A percentile compares a stretch with the other conserved stretches of the same genome.
phyloP scores from a whole-genome alignment of 495 filamentous ascomycete genomes.

The Apiosordaria backusii region DNA sequence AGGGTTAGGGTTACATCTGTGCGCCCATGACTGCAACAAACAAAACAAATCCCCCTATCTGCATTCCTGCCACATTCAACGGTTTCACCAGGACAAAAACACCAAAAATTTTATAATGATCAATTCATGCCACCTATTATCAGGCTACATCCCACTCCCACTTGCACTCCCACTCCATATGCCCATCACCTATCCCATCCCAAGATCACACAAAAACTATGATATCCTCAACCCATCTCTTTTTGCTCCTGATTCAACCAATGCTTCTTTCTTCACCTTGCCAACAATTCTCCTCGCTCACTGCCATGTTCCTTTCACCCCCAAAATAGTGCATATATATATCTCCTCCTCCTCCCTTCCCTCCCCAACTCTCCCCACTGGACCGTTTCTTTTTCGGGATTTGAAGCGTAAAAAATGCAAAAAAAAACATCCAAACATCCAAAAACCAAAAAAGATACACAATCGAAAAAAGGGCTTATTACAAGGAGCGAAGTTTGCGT shows the following conservation, averaged over 20 bases:
- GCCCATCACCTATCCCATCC: not conserved
- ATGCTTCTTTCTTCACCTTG: too few species aligned
- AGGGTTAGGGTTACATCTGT: not conserved
- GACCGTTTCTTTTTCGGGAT: not conserved
- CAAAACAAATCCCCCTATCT: not conserved
- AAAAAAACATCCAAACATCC: not conserved
- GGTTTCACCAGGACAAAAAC: not conserved
- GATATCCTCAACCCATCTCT: not conserved
- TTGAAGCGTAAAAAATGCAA: constrained; percentile 10
- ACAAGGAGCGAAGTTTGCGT: constrained; percentile 26
- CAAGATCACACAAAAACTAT: not conserved
- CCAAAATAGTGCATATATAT: not conserved
- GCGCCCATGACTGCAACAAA: not conserved
- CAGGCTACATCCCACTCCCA: not conserved
- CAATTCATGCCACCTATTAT: not conserved
- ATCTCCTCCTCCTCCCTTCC: not conserved
- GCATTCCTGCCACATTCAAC: not conserved
- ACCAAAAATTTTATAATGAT: not conserved
- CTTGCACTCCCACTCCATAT: not conserved
- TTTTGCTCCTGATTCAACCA: not conserved
- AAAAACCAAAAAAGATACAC: constrained; percentile 25
- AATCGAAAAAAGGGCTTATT: constrained; percentile 25
- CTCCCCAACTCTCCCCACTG: not conserved
- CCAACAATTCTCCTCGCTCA: not conserved
- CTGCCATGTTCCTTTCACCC: not conserved